Base-by-base conservation (phyloP, 2,329 filamentous ascomycete genomes). In the Aspergillus uvarum region DNA sequence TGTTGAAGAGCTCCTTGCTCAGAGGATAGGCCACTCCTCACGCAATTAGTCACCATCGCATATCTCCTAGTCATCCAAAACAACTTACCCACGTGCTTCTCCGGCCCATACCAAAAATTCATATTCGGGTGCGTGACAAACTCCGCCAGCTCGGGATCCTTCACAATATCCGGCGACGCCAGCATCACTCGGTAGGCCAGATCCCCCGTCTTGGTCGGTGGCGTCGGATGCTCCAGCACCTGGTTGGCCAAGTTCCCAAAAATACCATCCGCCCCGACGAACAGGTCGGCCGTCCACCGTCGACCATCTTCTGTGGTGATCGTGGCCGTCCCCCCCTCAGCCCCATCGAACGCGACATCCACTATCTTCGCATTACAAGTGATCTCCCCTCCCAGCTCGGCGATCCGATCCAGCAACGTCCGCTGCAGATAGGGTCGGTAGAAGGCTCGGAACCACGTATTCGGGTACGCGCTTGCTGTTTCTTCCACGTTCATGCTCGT, bases 121-220 rank as follows among this genome's bases (percentile, higher is more conserved):
- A 70, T 66, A 44, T 69, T 70, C 0, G 72, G 72, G 11, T 72
- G 57, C 14, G 63, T 65, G 31, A 75, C 66, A 24, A 72, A 61
- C 11, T 63, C 50, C 12, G 63, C 65, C 35, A 76, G 60, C 3
- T 72, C 71, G 0, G 63, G 62, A 47, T 72, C 67, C 1, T 62
- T 60, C 22, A 76, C 61, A 7, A 77, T 62, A 38, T 67, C 66
- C n/a, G 68, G 56, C 0, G 63, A 68, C 12, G 71, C 65, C 2
- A 76, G 65, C 8, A 75, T 57, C 29, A 76, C 70, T 3, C 75
- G 70, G 68, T 77, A 76, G 11, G 74, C 74, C 22, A 76, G 67
- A 51, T 76, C 74, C 19, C 74, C 73, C 0, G 73, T 75, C 31
- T 69, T 71, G 14, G 62, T 60, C 2, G 69, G 69, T 16, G 60